Percentiles rank a stretch among this genome's conserved stretches.
Evolutionary conservation across 805 yeast species (phyloP).

Genomic region (Candida khao-thaluensis): DNA sequence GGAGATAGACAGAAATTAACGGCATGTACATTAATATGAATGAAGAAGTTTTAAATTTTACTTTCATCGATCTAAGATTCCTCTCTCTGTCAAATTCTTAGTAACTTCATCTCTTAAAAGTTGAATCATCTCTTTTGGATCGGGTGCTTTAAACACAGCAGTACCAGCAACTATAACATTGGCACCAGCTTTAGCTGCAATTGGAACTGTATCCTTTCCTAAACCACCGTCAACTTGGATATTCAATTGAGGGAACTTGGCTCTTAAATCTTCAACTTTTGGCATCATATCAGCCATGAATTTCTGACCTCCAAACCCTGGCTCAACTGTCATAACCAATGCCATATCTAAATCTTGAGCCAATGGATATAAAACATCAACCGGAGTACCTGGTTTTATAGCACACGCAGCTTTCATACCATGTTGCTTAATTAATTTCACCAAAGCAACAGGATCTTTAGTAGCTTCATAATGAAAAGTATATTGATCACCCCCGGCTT

Average conservation of each 20-base stretch:
- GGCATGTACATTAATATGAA: constrained; percentile 5
- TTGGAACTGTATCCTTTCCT: constrained; percentile 78
- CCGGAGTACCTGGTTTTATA: constrained; percentile 88
- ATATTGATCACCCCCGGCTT: constrained; percentile 93
- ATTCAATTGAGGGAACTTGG: constrained; percentile 71
- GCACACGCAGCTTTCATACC: constrained; percentile 97
- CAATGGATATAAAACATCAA: constrained; percentile 73
- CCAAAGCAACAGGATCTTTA: constrained; percentile 68
- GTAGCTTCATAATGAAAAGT: constrained; percentile 96
- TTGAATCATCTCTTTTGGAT: constrained; percentile 73
- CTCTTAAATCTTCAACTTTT: constrained; percentile 77
- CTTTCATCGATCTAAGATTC: constrained; percentile 29
- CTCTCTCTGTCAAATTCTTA: constrained; percentile 45
- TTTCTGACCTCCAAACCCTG: constrained; percentile 98
- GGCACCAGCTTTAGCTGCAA: constrained; percentile 96
- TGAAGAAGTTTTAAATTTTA: too few relatives aligned
- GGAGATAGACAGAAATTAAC: not conserved
- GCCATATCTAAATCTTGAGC: constrained; percentile 87
- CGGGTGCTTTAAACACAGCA: constrained; percentile 80
- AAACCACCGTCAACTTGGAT: constrained; percentile 98
- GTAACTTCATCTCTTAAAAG: constrained; percentile 65
- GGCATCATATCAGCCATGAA: constrained; percentile 97
- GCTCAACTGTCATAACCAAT: constrained; percentile 98
- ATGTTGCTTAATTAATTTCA: constrained; percentile 67
- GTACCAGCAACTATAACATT: constrained; percentile 98